Base-by-base conservation (phyloP, 192 early-diverging fungal species). In the Obelidium mucronatum region DNA sequence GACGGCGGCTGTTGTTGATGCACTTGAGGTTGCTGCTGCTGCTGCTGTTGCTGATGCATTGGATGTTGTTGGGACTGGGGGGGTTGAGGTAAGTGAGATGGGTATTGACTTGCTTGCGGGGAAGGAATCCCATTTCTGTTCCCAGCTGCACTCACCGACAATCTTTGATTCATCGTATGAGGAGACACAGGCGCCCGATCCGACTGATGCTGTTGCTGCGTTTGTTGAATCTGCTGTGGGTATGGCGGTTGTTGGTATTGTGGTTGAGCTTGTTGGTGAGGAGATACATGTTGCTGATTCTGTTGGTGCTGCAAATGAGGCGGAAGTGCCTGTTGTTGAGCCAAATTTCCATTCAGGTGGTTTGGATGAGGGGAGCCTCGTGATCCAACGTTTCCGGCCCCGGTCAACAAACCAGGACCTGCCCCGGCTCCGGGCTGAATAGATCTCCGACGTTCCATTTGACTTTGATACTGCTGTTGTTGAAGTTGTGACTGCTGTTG, bases 241-340 rank as follows among this genome's bases (percentile, higher is more conserved):
- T 54, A 36, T 30, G 19, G 28, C 26, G 24, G 67, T 26, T 11
- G 67, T 19, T 24, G 67, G 11, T 54, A 36, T 30, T 22, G 28
- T 33, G 67, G 33, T 13, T 26, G 51, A 52, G 39, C 11, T 26
- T 69, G 52, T n/a, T 66, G 64, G 11, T 33, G 64, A 52, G 24
- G 67, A 24, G 36, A 33, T 19, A 54, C 28, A 26, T 53, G 28
- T 53, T 69, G 67, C 13, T 40, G 52, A 69, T 69, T 28, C 31
- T 66, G 63, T 34, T 66, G 64, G 31, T 13, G 64, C 17, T 33
- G 24, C 31, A 39, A 13, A 37, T 66, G 64, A 6, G 63, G 63
- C 1, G 31, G 64, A 17, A 36, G 64, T 13, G 34, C 24, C 35
- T 36, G 64, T 19, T 40, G 64, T 15, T 52, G 13, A 13, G 13